phyloP scores from a whole-genome alignment of 768 basidiomycete species.

The Coprinopsis cinerea region DNA sequence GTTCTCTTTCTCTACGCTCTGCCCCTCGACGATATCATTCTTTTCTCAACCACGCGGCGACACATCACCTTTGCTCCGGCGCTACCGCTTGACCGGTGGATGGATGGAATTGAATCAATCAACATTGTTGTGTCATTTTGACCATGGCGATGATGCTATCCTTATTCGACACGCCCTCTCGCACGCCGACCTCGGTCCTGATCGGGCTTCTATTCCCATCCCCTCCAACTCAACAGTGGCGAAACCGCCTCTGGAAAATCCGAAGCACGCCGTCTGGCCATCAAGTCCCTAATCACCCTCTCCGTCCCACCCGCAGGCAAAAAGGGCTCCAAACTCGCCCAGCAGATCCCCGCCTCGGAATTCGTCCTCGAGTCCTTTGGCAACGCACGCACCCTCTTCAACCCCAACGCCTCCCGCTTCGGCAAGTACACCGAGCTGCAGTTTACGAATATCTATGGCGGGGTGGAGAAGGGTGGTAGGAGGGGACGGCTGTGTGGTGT shows the following conservation, averaged over 20 bases:
- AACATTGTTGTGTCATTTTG: too few species aligned
- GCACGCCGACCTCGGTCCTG: background rate
- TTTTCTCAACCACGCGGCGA: too few species aligned
- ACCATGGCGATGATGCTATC: too few species aligned
- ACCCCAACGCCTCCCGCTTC: conserved; percentile 93
- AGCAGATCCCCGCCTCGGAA: conserved; percentile 87
- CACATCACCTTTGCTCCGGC: too few species aligned
- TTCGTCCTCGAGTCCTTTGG: conserved; percentile 96
- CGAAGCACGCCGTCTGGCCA: conserved; percentile 82
- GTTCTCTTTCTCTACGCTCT: background rate
- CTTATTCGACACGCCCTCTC: too few species aligned
- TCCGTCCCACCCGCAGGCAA: conserved; percentile 86
- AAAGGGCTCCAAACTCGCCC: conserved; percentile 85
- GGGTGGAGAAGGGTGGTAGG: background rate
- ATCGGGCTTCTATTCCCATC: conserved; percentile 1
- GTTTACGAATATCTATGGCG: conserved; percentile 58
- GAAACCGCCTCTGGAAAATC: conserved; percentile 94
- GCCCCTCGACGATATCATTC: background rate
- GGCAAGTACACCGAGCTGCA: conserved; percentile 98
- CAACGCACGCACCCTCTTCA: conserved; percentile 85
- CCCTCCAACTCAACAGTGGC: conserved; percentile 46
- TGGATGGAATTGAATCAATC: too few species aligned
- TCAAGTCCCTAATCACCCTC: conserved; percentile 89
- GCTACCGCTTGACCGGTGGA: too few species aligned
- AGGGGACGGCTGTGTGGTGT: conserved; percentile 83